Evolutionary conservation across 495 filamentous ascomycete species (phyloP).

Genomic region (Aspergillus kassunensis): DNA sequence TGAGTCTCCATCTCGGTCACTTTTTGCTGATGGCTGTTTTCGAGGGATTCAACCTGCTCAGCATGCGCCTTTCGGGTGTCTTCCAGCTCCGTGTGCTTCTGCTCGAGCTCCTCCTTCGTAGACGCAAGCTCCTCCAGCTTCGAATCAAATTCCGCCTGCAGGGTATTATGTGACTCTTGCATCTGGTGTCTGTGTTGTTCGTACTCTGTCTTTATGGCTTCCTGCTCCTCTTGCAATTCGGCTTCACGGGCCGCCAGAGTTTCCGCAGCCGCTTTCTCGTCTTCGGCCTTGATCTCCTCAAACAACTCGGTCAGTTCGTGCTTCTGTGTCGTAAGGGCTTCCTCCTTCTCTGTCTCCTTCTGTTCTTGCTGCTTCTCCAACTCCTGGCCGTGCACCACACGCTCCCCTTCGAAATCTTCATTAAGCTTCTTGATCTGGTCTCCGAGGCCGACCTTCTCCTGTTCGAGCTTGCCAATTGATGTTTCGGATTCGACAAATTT

Average conservation of each 20-base stretch:
- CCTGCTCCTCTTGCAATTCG: slow-evolving; percentile 35
- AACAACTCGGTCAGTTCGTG: slow-evolving; percentile 44
- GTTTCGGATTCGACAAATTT: slow-evolving; percentile 36
- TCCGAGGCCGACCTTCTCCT: slow-evolving; percentile 40
- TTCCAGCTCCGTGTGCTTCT: slow-evolving; percentile 29
- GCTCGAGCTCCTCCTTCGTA: slow-evolving; percentile 29
- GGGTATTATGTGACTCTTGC: slow-evolving; percentile 35
- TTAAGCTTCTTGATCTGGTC: slow-evolving; percentile 50
- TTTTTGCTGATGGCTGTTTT: slow-evolving; percentile 28
- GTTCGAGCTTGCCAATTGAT: slow-evolving; percentile 38
- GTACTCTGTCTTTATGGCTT: slow-evolving; percentile 38
- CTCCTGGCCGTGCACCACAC: slow-evolving; percentile 33
- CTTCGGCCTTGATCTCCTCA: slow-evolving; percentile 47
- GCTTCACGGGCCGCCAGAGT: slow-evolving; percentile 37
- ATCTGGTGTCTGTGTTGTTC: slow-evolving; percentile 42
- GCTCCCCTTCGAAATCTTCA: slow-evolving; percentile 40
- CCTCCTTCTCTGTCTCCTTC: slow-evolving; percentile 31
- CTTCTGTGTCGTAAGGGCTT: slow-evolving; percentile 37
- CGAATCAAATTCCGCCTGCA: slow-evolving; percentile 34
- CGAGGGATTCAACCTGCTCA: slow-evolving; percentile 26
- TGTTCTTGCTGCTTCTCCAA: slow-evolving; percentile 29
- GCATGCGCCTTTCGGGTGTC: slow-evolving; percentile 30
- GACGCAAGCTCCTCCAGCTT: slow-evolving; percentile 33
- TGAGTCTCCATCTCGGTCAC: slow-evolving; percentile 37
- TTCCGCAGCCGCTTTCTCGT: slow-evolving; percentile 40